Base-by-base conservation (phyloP, 2,329 filamentous ascomycete species). In the Dendrostoma leiphaemia region DNA sequence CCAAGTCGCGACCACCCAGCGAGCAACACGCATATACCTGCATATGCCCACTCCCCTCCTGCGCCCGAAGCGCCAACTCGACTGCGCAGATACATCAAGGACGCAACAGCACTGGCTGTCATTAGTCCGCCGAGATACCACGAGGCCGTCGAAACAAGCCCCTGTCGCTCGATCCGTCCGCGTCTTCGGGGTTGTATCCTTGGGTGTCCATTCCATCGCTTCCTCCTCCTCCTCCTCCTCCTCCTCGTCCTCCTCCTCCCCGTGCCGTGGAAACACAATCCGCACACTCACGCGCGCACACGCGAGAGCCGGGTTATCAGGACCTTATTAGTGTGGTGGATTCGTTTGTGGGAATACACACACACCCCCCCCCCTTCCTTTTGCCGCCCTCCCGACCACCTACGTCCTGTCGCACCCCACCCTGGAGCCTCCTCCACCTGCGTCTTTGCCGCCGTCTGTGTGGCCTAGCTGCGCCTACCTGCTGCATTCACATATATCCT, bases 401-500 rank as follows among this genome's bases (percentile, higher is more conserved):
- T 35, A 21, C 51, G 26, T 43, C 51, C 51, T 51, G 46, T 51
- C 41, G 28, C 23, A 57, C 50, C 35, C 51, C 41, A 50, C 31
- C 43, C 40, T 37, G 15, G n/a, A 54, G 32, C 21, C 37, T 35
- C 45, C 29, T 48, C 12, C 47, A 48, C 44, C 52, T 58, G 56
- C 56, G 46, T 49, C 37, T 53, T 58, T 60, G 60, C 58, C 56
- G 58, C 56, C 60, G 49, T 38, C 41, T 51, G 48, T 51, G 48
- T 57, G 54, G 47, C 51, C 53, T 51, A 40, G 28, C 60, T 34
- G 58, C 50, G 55, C 54, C 55, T 58, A 51, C 53, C 49, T 29
- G 51, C 53, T 10, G 31, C 19, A 57, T 54, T n/a, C 52, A 62
- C 64, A 67, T 66, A 68, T 68, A 67, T 61, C 59, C 61, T 54